These are phyloP conservation scores for Penicillium sp. DNA, from an alignment of 2,329 filamentous ascomycete species.

Conservation along the genomic window DNA sequence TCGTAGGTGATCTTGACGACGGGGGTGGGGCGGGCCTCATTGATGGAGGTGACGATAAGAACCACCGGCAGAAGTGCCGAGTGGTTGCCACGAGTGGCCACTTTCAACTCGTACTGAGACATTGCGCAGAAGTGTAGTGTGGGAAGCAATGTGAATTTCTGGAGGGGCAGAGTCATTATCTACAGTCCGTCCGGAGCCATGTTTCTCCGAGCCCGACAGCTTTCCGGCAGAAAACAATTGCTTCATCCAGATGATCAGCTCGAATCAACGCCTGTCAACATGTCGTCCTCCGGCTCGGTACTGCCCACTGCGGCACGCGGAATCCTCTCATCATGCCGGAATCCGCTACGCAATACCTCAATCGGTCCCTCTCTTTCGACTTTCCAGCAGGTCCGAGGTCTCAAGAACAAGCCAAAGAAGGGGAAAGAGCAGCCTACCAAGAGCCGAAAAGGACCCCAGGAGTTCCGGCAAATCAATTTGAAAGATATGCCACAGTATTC, in stretches of 20 bases:
- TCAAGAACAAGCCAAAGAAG: slow-evolving; percentile 41
- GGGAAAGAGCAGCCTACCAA: slow-evolving; percentile 59
- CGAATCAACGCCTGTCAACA: slow-evolving; percentile 23
- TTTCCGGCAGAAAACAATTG: slow-evolving; percentile 39
- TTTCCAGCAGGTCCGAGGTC: slow-evolving; percentile 39
- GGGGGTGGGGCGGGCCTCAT: slow-evolving; percentile 37
- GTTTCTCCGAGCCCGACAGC: slow-evolving; percentile 36
- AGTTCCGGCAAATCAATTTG: slow-evolving; percentile 64
- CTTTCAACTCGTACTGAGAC: slow-evolving; percentile 35
- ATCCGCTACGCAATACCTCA: slow-evolving; percentile 29
- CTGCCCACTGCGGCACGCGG: slow-evolving; percentile 38
- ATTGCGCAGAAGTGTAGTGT: slow-evolving; percentile 24
- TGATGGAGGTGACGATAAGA: slow-evolving; percentile 43
- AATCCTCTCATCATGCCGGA: slow-evolving; percentile 36
- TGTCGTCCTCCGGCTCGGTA: slow-evolving; percentile 38
- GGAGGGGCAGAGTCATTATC: slow-evolving; percentile 29
- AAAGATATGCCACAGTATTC: slow-evolving; percentile 71
- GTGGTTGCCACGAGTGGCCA: slow-evolving; percentile 45
- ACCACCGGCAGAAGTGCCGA: slow-evolving; percentile 43
- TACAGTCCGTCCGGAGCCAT: slow-evolving; percentile 26
- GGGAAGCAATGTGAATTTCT: slow-evolving; percentile 8
- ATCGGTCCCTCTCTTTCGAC: slow-evolving; percentile 34
- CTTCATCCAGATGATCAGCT: slow-evolving; percentile 14
- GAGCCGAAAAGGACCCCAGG: slow-evolving; percentile 64
- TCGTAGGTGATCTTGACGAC: slow-evolving; percentile 42